Conservation (phyloP, 2,329 filamentous ascomycete species). For the Microcyclosporella mali region DNA sequence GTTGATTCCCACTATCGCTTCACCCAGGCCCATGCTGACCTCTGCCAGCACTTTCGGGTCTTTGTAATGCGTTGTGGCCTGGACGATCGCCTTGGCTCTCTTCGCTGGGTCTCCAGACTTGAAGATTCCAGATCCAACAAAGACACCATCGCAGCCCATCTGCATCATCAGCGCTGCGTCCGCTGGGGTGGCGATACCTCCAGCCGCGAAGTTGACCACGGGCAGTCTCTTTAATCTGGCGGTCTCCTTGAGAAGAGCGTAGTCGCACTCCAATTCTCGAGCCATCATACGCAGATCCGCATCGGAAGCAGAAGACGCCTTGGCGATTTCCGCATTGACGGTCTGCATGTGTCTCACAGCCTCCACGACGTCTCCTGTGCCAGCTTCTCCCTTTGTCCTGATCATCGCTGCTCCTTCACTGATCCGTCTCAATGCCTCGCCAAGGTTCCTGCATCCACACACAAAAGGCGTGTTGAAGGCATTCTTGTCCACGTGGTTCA, state of each 20-base stretch:
- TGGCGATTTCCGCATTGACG: constrained; percentile 73
- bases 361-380: constrained; percentile 94
- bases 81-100: constrained; percentile 89
- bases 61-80: constrained; percentile 84
- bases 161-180: constrained; percentile 99
- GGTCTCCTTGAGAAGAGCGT: constrained; percentile 73
- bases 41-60: constrained; percentile 81
- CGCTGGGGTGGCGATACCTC: constrained; percentile 97
- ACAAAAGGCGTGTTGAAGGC: constrained; percentile 82
- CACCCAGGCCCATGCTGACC: constrained; percentile 82
- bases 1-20: constrained; percentile 97
- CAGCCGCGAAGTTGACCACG: constrained; percentile 95
- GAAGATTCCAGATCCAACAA: constrained; percentile 95
- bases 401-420: constrained; percentile 97
- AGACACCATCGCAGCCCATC: constrained; percentile 94
- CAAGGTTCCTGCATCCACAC: constrained; percentile 89
- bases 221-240: constrained; percentile 82
- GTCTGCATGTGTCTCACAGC: constrained; percentile 94
- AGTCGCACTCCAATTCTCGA: constrained; percentile 73
- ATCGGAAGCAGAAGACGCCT: constrained; percentile 60
- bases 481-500: constrained; percentile 87
- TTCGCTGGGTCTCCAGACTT: constrained; percentile 87
- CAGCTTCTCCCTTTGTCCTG: constrained; percentile 95
- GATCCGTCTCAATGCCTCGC: constrained; percentile 85
- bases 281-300: constrained; percentile 72